These are phyloP conservation scores for Akanthomyces lecanii DNA, from an alignment of 2,329 filamentous ascomycete species.

Conservation along the genomic window DNA sequence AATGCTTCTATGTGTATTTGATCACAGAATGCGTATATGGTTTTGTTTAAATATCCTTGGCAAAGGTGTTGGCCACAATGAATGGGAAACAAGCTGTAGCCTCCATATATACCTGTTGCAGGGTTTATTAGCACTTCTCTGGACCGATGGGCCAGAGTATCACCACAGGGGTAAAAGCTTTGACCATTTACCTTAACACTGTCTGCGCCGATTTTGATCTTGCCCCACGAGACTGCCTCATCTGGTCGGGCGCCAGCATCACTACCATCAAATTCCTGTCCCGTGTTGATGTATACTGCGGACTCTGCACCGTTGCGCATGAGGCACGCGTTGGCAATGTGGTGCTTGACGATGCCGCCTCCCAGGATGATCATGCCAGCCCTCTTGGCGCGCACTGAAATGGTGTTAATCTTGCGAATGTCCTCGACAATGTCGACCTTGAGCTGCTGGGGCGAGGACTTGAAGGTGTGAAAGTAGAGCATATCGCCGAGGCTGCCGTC, in stretches of 20 bases:
- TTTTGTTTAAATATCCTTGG: conserved; percentile 41
- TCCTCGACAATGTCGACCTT: conserved; percentile 91
- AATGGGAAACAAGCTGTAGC: conserved; percentile 62
- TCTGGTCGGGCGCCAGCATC: conserved; percentile 93
- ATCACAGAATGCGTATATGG: conserved; percentile 7
- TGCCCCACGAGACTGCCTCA: conserved; percentile 97
- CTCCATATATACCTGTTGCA: conserved; percentile 55
- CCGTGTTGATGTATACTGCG: conserved; percentile 97
- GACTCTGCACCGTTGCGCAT: conserved; percentile 98
- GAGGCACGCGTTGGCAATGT: conserved; percentile 94
- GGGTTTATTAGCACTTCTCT: neutral
- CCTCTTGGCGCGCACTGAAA: conserved; percentile 80
- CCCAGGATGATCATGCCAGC: conserved; percentile 95
- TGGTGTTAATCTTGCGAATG: conserved; percentile 86
- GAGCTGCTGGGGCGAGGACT: conserved; percentile 74
- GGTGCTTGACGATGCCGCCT: conserved; percentile 94
- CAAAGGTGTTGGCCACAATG: conserved; percentile 64
- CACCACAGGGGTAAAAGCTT: too few species aligned
- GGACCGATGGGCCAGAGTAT: neutral
- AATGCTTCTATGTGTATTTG: neutral
- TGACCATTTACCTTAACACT: conserved; percentile 70
- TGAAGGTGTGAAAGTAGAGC: conserved; percentile 98
- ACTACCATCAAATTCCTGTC: conserved; percentile 94
- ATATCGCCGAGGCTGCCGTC: conserved; percentile 96
- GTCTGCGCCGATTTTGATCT: conserved; percentile 86